These are phyloP conservation scores for Heritiera fomes DNA, from an alignment of 345 rosid species.

Conservation along the genomic window DNA sequence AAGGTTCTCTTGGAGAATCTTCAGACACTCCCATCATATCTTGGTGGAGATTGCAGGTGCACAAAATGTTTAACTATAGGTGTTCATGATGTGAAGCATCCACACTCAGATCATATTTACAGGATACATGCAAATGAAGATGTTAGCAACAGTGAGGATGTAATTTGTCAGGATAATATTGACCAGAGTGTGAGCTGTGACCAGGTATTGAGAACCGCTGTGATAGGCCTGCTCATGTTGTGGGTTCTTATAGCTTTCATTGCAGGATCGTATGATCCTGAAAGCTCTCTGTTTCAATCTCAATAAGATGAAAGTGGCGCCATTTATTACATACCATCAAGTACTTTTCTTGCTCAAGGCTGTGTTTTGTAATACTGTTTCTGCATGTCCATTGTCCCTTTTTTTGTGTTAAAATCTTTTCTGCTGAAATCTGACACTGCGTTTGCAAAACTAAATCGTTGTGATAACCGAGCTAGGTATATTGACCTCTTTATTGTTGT, in stretches of 20 bases:
- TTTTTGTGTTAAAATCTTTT: background rate
- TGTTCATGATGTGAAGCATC: conserved; percentile 19
- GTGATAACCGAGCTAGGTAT: background rate
- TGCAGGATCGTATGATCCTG: conserved; percentile 58
- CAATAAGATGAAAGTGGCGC: conserved; percentile 17
- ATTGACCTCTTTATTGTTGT: background rate
- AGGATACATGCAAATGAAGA: conserved; percentile 24
- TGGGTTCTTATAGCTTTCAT: conserved; percentile 57
- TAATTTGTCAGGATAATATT: conserved; percentile 31
- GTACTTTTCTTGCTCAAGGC: background rate
- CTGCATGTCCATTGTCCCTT: background rate
- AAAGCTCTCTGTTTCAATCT: conserved; percentile 48
- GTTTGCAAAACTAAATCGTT: background rate
- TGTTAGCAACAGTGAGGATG: conserved; percentile 34
- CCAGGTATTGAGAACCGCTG: conserved; percentile 56
- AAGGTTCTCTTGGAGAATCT: conserved; percentile 61
- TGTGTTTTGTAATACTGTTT: background rate
- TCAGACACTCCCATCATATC: conserved; percentile 73
- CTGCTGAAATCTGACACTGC: background rate
- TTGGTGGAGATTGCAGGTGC: conserved; percentile 82
- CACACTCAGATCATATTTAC: conserved; percentile 27
- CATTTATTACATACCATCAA: background rate
- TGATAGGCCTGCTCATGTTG: conserved; percentile 65
- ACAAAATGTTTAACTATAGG: conserved; percentile 49
- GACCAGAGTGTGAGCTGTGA: conserved; percentile 42